A percentile compares a stretch with the other conserved stretches of the same genome.
Evolutionary conservation across 768 basidiomycete species (phyloP).

Genomic region (Daedalea quercina): DNA sequence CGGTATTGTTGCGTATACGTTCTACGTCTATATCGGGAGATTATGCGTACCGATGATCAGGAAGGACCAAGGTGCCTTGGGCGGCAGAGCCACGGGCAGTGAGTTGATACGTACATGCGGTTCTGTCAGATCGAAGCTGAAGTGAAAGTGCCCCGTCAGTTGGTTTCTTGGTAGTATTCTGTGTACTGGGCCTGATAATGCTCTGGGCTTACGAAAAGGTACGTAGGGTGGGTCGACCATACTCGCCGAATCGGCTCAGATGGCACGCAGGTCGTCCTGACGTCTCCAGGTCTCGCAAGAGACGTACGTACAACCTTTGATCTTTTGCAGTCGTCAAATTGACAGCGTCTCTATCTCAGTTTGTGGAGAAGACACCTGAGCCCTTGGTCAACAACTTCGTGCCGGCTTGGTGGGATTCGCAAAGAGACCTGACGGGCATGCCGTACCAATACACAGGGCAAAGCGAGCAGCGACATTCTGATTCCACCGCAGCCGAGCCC

Average conservation of each 20-base stretch:
- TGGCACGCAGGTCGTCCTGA: conserved; percentile 46
- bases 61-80: conserved; percentile 34
- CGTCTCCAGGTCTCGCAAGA: conserved; percentile 61
- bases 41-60: conserved; percentile 70
- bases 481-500: background rate
- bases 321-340: background rate
- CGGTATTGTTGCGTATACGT: conserved; percentile 58
- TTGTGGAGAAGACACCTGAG: conserved; percentile 18
- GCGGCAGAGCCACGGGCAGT: conserved; percentile 56
- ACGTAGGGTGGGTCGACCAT: conserved; percentile 13
- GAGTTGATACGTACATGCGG: conserved; percentile 29
- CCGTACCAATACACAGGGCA: conserved; percentile 6
- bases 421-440: conserved; percentile 13
- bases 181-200: conserved; percentile 59
- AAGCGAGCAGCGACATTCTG: background rate
- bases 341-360: conserved; percentile 8
- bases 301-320: conserved; percentile 41
- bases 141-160: conserved; percentile 36
- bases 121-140: background rate
- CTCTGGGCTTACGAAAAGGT: conserved; percentile 78
- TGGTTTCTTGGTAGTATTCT: conserved; percentile 57
- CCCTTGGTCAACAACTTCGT: conserved; percentile 12
- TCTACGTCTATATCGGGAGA: conserved; percentile 73
- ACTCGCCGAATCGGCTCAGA: background rate
- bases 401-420: conserved; percentile 19